Evolutionary conservation across 768 basidiomycete species (phyloP), one percentile per base, ranked within the genome.

Genomic region (Steccherinum ochraceum): DNA sequence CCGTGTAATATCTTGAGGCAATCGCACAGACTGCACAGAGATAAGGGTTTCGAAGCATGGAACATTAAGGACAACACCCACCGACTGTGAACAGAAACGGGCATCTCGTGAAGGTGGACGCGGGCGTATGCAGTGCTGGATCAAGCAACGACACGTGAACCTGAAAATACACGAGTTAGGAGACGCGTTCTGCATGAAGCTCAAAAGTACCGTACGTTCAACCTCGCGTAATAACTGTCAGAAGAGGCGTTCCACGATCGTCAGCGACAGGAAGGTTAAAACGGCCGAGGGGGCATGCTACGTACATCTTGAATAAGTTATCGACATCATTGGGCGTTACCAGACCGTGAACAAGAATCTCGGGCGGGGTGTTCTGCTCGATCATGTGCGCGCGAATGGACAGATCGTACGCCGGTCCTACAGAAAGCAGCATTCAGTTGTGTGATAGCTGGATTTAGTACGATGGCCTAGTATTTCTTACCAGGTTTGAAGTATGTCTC

Each of bases 31-130:
- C 86, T 86, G 58, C 55, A 40, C 16, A 25, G 12, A 21, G 12
- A 27, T n/a, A 12, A 23, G 5, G 48, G 47, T 52, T 7, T n/a
- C 24, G 30, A 23, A 18, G 11, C 13, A 24, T 10, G 25, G 41
- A 45, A 23, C 11, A 27, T 39, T 23, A 18, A 40, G 2, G 16
- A 35, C n/a, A n/a, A n/a, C 54, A 81, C 80, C 72, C 51, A 86
- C 86, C 76, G 52, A 91, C 89, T 43, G 92, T 94, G 65, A 93
- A 92, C 26, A 95, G 72, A 72, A 93, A 95, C 0, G 93, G 92
- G 59, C 88, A 90, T 48, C 93, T 75, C 18, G 86, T 79, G 58
- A 89, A 91, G 10, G 86, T 89, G 2, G 80, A 77, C 4, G 82
- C 79, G 10, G 89, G 82, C 0, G 86, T 92, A 61, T 94, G 93